These are phyloP conservation scores for Tuber borchii DNA, from an alignment of 495 filamentous ascomycete genomes.

Conservation along the genomic window DNA sequence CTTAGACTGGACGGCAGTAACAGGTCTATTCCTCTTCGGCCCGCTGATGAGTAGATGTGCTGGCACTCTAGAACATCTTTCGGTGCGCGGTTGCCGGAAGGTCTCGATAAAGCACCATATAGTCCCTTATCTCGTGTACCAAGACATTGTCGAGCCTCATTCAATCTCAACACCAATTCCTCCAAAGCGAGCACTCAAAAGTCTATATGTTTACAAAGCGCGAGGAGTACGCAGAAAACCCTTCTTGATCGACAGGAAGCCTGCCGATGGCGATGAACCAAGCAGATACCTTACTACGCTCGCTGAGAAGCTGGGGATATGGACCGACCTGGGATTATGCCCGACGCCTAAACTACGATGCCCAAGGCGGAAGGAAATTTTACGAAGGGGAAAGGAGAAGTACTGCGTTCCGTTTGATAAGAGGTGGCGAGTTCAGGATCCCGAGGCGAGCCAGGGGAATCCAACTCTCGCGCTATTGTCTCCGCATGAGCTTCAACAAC, in stretches of 20 bases:
- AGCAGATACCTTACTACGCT: conserved; percentile 42
- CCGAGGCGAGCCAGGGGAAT: conserved; percentile 29
- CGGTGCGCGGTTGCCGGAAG: conserved; percentile 40
- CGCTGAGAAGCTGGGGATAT: conserved; percentile 39
- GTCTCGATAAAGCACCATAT: conserved; percentile 43
- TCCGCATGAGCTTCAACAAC: conserved; percentile 26
- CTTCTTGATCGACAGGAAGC: conserved; percentile 41
- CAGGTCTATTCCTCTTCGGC: conserved; percentile 40
- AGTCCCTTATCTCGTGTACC: conserved; percentile 42
- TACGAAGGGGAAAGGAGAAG: conserved; percentile 39
- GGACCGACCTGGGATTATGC: conserved; percentile 41
- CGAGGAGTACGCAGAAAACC: conserved; percentile 41
- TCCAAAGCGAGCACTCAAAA: conserved; percentile 39
- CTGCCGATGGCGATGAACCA: conserved; percentile 41
- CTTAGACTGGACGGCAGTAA: conserved; percentile 42
- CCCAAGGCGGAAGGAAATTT: conserved; percentile 39
- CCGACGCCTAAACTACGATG: conserved; percentile 42
- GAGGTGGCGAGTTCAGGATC: conserved; percentile 33
- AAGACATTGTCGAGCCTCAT: conserved; percentile 36
- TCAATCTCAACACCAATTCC: conserved; percentile 25
- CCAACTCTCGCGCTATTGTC: conserved; percentile 29
- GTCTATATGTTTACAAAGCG: conserved; percentile 41
- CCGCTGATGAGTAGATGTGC: conserved; percentile 40
- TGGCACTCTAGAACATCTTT: conserved; percentile 41
- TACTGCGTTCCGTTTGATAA: conserved; percentile 42